Percentiles rank a stretch among this genome's conserved stretches.
phyloP scores from a whole-genome alignment of 805 yeast species.

The Suhomyces sp. region DNA sequence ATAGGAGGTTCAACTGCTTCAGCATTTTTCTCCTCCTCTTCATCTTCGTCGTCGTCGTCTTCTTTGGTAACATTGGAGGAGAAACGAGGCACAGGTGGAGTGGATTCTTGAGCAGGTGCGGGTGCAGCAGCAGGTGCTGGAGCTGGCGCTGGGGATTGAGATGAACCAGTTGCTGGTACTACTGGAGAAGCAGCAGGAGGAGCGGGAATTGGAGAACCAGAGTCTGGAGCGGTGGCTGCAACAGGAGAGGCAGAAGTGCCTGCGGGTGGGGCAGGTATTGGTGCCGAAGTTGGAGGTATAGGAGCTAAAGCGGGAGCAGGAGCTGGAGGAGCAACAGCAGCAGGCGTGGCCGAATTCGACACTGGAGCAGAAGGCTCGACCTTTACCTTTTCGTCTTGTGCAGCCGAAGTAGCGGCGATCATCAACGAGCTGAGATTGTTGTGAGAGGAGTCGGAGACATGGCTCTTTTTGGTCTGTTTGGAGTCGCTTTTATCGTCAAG shows the following conservation, averaged over 20 bases:
- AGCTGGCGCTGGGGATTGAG: background rate
- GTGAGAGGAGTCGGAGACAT: slow-evolving; percentile 9
- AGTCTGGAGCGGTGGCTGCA: slow-evolving; percentile 4
- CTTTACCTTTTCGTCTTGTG: slow-evolving; percentile 10
- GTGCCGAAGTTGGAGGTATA: background rate
- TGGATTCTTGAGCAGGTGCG: slow-evolving; percentile 4
- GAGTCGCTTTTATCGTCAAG: slow-evolving; percentile 38
- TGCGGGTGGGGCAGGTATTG: slow-evolving; percentile 7
- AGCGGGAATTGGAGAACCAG: slow-evolving; percentile 3
- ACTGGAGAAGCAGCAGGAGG: slow-evolving; percentile 6
- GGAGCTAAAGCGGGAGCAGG: background rate
- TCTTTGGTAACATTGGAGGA: slow-evolving; percentile 17
- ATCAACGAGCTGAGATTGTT: slow-evolving; percentile 24
- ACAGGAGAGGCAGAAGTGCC: slow-evolving; percentile 8
- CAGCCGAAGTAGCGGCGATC: slow-evolving; percentile 25
- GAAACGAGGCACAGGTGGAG: slow-evolving; percentile 15
- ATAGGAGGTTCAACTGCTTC: slow-evolving; percentile 44
- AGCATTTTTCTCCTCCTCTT: slow-evolving; percentile 21
- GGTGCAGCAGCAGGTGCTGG: slow-evolving; percentile 8
- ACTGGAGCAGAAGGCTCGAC: background rate
- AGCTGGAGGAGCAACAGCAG: slow-evolving; percentile 1
- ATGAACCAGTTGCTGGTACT: background rate
- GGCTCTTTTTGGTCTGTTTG: slow-evolving; percentile 24
- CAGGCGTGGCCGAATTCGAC: background rate
- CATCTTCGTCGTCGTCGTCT: slow-evolving; percentile 31